Base-by-base conservation (phyloP, 208 protist species). In the Sergeia podlipaevii region DNA sequence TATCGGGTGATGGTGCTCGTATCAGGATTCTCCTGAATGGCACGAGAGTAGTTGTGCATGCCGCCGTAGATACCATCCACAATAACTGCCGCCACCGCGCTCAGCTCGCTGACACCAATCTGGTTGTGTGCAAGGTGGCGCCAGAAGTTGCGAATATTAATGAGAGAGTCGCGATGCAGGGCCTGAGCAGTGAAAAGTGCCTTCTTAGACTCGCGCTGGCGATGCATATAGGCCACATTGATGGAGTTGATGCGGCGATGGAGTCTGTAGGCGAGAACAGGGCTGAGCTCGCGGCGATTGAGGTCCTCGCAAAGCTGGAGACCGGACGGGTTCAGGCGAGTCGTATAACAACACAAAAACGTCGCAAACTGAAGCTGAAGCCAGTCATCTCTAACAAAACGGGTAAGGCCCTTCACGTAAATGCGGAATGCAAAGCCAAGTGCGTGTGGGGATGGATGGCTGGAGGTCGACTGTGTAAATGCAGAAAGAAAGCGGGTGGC, bases 391-490 rank as follows among this genome's bases (percentile, higher is more conserved):
- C 11, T 8, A 5, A 21, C 17, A 46, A 69, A 76, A 15, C 55
- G 70, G n/a, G 21, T 44, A 7, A 76, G n/a, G 34, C 69, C 69
- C 38, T 73, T 76, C 47, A n/a, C 37, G 56, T 73, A 76, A 37
- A 76, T 76, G 17, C 62, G 63, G 15, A 29, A 13, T 4, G 24
- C 65, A 52, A 65, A 73, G n/a, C 20, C 34, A 8, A 73, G 21
- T 10, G 56, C 18, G 3, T 18, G 18, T 4, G 13, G 5, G 20
- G 69, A 18, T n/a, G 63, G 63, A 3, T 4, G 18, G 20, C n/a
- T 17, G 18, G 17, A 6, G 8, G 64, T 74, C 18, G n/a, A 27
- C 20, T n/a, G 32, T 4, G 34, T 52, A 27, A 48, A 73, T 6
- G 32, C 13, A 27, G 11, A 6, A 10, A 67, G 17, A 18, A 60